Base-by-base conservation (phyloP, 768 basidiomycete species). In the Pilatotrama ljubarskyi region DNA sequence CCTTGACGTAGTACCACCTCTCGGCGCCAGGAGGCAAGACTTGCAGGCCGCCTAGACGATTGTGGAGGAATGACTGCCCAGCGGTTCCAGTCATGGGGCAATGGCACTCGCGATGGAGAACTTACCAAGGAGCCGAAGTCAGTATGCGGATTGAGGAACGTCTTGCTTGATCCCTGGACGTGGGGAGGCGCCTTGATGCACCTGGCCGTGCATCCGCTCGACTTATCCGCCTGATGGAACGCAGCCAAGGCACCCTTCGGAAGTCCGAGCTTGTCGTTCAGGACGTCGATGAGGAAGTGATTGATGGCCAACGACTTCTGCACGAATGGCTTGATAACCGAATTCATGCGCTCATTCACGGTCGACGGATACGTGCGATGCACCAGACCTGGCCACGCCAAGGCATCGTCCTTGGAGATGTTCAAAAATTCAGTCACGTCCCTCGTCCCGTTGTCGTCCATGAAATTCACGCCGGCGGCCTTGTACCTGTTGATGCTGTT, bases 1-100 rank as follows among this genome's bases (percentile, higher is more conserved):
- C 87, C 79, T 83, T 83, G 62, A 90, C 76, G 62, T 88, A 90
- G 67, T 81, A 81, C 88, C 88, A 90, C 24, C 78, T 67, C 17
- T 85, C 80, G 3, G 78, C 66, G 17, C 82, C 85, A 0, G 86
- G 87, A 0, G 80, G 79, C 35, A 88, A 74, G 0, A 90, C 87
- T 59, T 90, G 88, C 5, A 91, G 75, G 0, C 88, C 88, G 9
- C 88, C 88, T 0, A 88, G 79, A 3, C 78, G 79, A 68, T 90
- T 90, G 65, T 88, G 84, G 55, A 90, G 75, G 74, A 90, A 84
- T 0, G 85, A 84, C 82, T 86, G 61, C n/a, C 13, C 17, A 14
- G 6, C 26, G 10, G 1, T 11, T 6, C 37, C 5, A 37, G 22
- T 24, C 20, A 13, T 32, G 10, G n/a, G n/a, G n/a, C n/a, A 22